Evolutionary conservation across 345 rosid genomes (phyloP), one percentile per base, ranked within the genome.

Genomic region (Dipteronia dyeriana): DNA sequence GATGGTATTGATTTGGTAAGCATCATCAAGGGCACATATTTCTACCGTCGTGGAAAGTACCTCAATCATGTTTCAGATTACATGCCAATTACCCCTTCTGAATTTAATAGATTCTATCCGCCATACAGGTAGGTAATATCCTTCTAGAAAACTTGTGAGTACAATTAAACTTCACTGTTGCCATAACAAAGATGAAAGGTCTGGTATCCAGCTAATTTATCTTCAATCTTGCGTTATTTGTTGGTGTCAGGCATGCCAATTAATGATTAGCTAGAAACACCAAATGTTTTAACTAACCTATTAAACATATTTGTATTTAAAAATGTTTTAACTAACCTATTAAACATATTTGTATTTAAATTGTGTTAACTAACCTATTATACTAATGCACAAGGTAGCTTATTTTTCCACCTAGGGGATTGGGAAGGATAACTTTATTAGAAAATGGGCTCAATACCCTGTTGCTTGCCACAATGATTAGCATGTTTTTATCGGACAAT

Each of bases 1-100:
- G 87, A 87, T 26, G 85, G 74, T n/a, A 68, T 90, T 51, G 88
- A 88, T 84, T 73, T 90, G 66, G 80, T 73, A 17, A 84, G 79
- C 9, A 75, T 75, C 61, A 71, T 90, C 76, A 88, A 86, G 85
- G 79, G 84, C 51, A 66, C 79, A 67, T 67, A 79, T 75, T 88
- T 84, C 76, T 91, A 88, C 76, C 94, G 94, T 66, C 87, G 83
- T 70, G 90, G 89, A 74, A 84, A 80, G 73, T 53, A 12, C 81
- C 76, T 68, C 8, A 82, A 88, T 78, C 66, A 79, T 59, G 76
- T 85, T 59, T 73, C 81, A 9, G 92, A 91, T 87, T 91, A 81
- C 81, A 68, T 88, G 71, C 86, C 75, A 61, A 91, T 90, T 66
- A 87, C 90, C 31, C 76, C 79, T 67, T 78, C 78, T 56, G 93